Conservation (phyloP, 108 stramenopile species). For the Fistulifera pelliculosa region DNA sequence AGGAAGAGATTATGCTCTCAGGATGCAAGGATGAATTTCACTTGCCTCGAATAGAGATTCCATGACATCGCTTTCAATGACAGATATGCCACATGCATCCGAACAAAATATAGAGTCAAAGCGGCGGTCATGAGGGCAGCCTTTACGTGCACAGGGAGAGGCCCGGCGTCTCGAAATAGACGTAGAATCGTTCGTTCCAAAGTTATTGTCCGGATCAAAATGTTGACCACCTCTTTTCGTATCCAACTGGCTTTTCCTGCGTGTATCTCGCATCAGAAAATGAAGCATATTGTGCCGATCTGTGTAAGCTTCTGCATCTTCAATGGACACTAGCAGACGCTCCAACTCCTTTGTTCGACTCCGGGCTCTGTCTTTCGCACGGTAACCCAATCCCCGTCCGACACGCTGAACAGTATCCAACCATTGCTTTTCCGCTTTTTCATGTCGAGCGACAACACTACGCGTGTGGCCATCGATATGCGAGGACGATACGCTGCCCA, state of each 20-base stretch:
- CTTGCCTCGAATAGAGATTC: conserved; percentile 49
- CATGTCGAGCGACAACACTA: conserved; percentile 72
- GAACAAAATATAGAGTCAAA: conserved; percentile 84
- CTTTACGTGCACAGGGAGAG: conserved; percentile 30
- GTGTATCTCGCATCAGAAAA: conserved; percentile 66
- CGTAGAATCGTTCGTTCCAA: conserved; percentile 9
- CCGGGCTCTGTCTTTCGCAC: conserved; percentile 52
- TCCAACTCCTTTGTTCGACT: conserved; percentile 66
- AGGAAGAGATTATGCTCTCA: conserved; percentile 11
- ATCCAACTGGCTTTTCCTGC: conserved; percentile 55
- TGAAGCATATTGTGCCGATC: conserved; percentile 85
- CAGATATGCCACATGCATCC: conserved; percentile 66
- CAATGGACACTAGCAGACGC: conserved; percentile 48
- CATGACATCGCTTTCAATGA: conserved; percentile 60
- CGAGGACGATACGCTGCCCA: conserved; percentile 57
- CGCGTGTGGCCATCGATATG: conserved; percentile 64
- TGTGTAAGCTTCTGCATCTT: conserved; percentile 74
- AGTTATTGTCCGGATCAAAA: conserved; percentile 77
- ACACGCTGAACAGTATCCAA: conserved; percentile 47
- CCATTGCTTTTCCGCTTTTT: conserved; percentile 84
- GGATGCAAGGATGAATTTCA: conserved; percentile 56
- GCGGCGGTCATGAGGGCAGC: conserved; percentile 42
- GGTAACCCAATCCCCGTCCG: conserved; percentile 19
- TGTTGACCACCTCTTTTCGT: conserved; percentile 47
- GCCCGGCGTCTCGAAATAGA: not conserved